These are phyloP conservation scores for Silene conica DNA, from an alignment of 148 eudicot species.

Conservation along the genomic window DNA sequence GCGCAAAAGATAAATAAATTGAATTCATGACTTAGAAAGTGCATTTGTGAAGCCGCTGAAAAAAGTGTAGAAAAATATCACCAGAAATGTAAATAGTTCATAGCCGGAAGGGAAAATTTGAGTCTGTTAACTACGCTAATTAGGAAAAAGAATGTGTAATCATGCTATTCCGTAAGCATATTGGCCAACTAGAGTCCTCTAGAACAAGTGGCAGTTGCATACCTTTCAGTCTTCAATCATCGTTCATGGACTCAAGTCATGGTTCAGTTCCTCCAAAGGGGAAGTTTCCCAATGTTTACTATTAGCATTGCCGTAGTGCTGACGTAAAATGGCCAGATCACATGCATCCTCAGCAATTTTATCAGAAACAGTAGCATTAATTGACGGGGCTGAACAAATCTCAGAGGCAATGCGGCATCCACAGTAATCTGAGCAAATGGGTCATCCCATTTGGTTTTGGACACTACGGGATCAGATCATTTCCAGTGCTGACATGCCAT, in stretches of 20 bases:
- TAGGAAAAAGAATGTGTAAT: not conserved
- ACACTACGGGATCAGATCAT: not conserved
- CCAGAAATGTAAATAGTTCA: not conserved
- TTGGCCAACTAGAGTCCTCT: slow-evolving; percentile 48
- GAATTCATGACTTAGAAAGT: not conserved
- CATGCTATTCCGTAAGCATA: slow-evolving; percentile 31
- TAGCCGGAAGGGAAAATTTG: not conserved
- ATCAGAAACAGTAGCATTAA: slow-evolving; percentile 11
- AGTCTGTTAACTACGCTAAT: not conserved
- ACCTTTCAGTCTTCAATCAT: slow-evolving; percentile 31
- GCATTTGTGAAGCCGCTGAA: not conserved
- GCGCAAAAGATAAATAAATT: not conserved
- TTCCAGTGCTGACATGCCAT: not conserved
- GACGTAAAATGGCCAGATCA: slow-evolving; percentile 23
- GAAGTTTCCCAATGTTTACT: slow-evolving; percentile 22
- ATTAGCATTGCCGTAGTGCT: slow-evolving; percentile 17
- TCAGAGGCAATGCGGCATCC: not conserved
- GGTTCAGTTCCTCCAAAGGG: slow-evolving; percentile 17
- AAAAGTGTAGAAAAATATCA: not conserved
- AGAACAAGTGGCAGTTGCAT: slow-evolving; percentile 25
- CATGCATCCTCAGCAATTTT: slow-evolving; percentile 1
- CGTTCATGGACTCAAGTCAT: slow-evolving; percentile 42
- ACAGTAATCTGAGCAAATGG: not conserved
- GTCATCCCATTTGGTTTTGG: not conserved
- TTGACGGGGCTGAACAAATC: slow-evolving; percentile 8